A percentile compares a stretch with the other conserved stretches of the same genome.
phyloP scores from a whole-genome alignment of 306 rosid species.

The Potentilla sterilis region DNA sequence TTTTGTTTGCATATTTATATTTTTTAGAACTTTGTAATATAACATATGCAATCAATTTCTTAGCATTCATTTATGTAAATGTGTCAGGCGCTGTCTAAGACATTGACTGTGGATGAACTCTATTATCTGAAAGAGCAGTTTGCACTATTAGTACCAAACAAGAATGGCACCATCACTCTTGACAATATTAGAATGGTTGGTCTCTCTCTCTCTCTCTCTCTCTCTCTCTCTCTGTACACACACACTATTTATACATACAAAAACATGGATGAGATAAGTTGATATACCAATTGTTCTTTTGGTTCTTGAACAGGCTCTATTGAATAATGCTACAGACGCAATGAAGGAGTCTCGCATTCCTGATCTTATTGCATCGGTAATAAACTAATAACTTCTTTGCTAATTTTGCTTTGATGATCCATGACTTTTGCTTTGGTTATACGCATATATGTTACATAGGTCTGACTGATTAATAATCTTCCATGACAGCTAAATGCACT shows the following conservation, averaged over 20 bases:
- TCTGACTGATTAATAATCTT: slow-evolving; percentile 25
- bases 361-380: slow-evolving; percentile 78
- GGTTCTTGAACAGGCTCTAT: slow-evolving; percentile 60
- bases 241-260: background rate
- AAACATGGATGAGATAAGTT: slow-evolving; percentile 1
- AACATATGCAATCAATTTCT: background rate
- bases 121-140: slow-evolving; percentile 86
- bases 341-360: slow-evolving; percentile 87
- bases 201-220: slow-evolving; percentile 17
- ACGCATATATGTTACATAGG: slow-evolving; percentile 14
- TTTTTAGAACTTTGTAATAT: background rate
- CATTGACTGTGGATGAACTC: slow-evolving; percentile 86
- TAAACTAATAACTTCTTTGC: slow-evolving; percentile 6
- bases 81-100: slow-evolving; percentile 88
- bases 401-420: slow-evolving; percentile 5
- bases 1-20: background rate
- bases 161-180: slow-evolving; percentile 71
- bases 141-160: slow-evolving; percentile 74
- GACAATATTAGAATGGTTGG: slow-evolving; percentile 71
- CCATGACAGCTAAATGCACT: slow-evolving; percentile 75
- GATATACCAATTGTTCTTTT: slow-evolving; percentile 18
- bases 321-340: slow-evolving; percentile 82
- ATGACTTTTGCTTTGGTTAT: slow-evolving; percentile 20
- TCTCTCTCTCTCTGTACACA: background rate
- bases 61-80: slow-evolving; percentile 19